These are phyloP conservation scores for Bryum argenteum DNA, from an alignment of 225 moss, liverwort and hornwort species.

Conservation along the genomic window DNA sequence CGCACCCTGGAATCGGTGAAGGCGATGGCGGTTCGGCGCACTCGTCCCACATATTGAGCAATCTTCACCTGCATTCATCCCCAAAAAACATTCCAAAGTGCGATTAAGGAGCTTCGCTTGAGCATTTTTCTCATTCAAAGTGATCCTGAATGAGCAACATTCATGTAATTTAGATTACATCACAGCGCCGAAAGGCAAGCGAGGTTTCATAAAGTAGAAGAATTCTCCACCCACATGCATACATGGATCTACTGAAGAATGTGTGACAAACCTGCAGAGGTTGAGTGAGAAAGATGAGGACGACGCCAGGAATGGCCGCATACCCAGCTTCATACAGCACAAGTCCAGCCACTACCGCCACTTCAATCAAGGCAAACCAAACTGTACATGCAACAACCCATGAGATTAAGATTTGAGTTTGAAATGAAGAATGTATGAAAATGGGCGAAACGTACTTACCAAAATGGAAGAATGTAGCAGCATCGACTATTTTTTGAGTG, in stretches of 20 bases:
- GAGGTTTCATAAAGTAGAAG: too few species aligned
- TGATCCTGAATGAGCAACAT: too few species aligned
- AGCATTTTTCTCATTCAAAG: too few species aligned
- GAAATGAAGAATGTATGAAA: neutral
- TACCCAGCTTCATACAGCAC: conserved; percentile 62
- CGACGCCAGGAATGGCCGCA: conserved; percentile 65
- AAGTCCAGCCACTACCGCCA: conserved; percentile 60
- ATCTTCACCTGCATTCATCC: conserved; percentile 39
- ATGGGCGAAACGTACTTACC: conserved; percentile 33
- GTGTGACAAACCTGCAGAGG: conserved; percentile 50
- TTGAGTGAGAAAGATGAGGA: conserved; percentile 59
- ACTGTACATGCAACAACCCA: conserved; percentile 28
- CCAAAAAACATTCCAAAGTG: neutral
- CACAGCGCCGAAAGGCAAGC: too few species aligned
- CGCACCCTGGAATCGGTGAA: conserved; percentile 85
- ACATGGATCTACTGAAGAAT: neutral
- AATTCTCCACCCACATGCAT: too few species aligned
- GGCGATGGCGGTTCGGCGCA: conserved; percentile 59
- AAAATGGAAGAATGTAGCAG: conserved; percentile 50
- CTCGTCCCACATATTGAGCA: conserved; percentile 58
- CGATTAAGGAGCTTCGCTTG: neutral
- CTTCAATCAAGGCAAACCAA: conserved; percentile 57
- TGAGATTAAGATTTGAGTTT: too few species aligned
- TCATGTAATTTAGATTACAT: too few species aligned
- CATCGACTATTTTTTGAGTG: conserved; percentile 74